Base-by-base conservation (phyloP, 768 basidiomycete species). In the Lyophyllum shimeji region DNA sequence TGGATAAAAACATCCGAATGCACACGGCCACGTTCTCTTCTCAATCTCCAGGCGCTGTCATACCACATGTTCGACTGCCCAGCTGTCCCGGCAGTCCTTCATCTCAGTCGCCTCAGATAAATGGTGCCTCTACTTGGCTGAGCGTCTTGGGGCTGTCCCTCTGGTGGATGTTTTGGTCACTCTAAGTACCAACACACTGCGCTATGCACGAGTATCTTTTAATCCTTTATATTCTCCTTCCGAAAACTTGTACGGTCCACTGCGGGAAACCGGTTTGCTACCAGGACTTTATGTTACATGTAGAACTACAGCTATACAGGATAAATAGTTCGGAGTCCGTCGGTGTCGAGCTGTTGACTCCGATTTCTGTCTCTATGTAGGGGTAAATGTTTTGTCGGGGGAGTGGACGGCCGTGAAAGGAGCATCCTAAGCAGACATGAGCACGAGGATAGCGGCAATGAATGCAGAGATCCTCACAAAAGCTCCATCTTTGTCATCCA, bases 111-210 rank as follows among this genome's bases (percentile, higher is more conserved):
- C 82, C 84, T 86, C 71, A 86, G 82, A 87, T 59, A n/a, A 63
- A 73, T 53, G 80, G 67, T 81, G 65, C 79, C 78, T 77, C 80
- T n/a, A n/a, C 82, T 86, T 83, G 85, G 85, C 85, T 71, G 79
- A 70, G 63, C 77, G 71, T 79, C 76, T 77, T 74, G 68, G 62
- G 63, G 60, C 55, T 55, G 33, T 47, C 63, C 61, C 24, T 23
- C 62, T 50, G 44, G 63, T 79, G 79, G 81, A 71, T 74, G 76
- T 34, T 60, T 57, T 76, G 75, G 85, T 86, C 86, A 87, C 84
- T 85, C 82, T 76, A 81, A 80, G 82, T 76, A 77, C 76, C 78
- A 57, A 82, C 75, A 80, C 65, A n/a, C n/a, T n/a, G n/a, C n/a
- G n/a, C n/a, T n/a, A n/a, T 44, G 18, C 20, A 18, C 20, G 15